These are phyloP conservation scores for Boletus reticuloceps DNA, from an alignment of 768 basidiomycete species.

Conservation along the genomic window DNA sequence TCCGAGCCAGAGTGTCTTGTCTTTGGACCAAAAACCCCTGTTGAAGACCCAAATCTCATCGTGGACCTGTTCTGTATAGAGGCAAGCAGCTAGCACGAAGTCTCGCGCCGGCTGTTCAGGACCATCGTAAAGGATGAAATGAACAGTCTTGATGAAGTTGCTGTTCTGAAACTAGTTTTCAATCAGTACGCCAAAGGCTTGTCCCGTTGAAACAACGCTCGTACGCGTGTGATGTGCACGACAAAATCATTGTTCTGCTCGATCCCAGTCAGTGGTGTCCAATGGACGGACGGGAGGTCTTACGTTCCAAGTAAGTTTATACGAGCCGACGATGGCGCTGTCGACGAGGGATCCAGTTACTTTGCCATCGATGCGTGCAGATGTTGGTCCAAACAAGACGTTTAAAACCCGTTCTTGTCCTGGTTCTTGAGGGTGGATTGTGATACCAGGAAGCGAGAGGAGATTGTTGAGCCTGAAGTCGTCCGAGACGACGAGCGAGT, in stretches of 20 bases:
- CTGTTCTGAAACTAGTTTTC: slow-evolving; percentile 29
- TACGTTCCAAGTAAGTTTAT: slow-evolving; percentile 59
- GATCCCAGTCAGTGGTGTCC: not conserved
- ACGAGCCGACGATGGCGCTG: slow-evolving; percentile 50
- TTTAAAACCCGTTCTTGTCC: slow-evolving; percentile 48
- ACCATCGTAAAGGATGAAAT: slow-evolving; percentile 63
- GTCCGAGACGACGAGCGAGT: slow-evolving; percentile 54
- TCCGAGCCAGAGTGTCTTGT: slow-evolving; percentile 55
- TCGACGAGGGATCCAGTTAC: slow-evolving; percentile 55
- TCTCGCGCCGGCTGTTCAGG: slow-evolving; percentile 47
- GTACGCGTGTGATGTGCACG: slow-evolving; percentile 50
- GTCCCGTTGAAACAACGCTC: slow-evolving; percentile 8
- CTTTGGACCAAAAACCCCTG: slow-evolving; percentile 65
- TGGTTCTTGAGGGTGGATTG: slow-evolving; percentile 45
- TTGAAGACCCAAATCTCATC: slow-evolving; percentile 80
- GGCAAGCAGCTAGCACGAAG: slow-evolving; percentile 51
- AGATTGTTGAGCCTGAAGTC: slow-evolving; percentile 47
- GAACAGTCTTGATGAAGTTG: slow-evolving; percentile 26
- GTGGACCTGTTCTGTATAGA: slow-evolving; percentile 53
- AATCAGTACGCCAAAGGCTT: not conserved
- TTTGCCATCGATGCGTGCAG: slow-evolving; percentile 36
- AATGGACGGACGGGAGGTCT: slow-evolving; percentile 15
- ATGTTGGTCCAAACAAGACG: slow-evolving; percentile 47
- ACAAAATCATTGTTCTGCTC: slow-evolving; percentile 54
- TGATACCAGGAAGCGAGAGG: slow-evolving; percentile 49